Percentiles rank a stretch among this genome's conserved stretches.
Evolutionary conservation across 108 stramenopile species (phyloP).

Genomic region (Mediolabrus comicus): DNA sequence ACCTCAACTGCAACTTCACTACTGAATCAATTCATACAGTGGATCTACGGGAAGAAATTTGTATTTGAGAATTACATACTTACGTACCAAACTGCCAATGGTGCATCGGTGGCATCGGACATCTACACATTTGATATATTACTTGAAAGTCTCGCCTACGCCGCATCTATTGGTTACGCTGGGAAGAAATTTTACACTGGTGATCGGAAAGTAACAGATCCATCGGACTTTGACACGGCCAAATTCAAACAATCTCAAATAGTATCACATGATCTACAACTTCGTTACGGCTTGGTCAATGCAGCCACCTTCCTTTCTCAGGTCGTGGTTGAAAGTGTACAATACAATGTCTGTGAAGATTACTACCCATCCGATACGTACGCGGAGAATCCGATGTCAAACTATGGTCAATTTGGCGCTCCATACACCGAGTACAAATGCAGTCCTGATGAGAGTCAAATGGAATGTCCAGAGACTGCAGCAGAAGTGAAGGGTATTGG

Average conservation of each 20-base stretch:
- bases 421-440: constrained; percentile 8
- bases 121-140: constrained; percentile 11
- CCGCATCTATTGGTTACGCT: neutral
- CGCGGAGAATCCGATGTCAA: constrained; percentile 1
- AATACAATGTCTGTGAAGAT: constrained; percentile 21
- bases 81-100: neutral
- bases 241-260: neutral
- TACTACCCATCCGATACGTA: neutral
- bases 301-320: constrained; percentile 15
- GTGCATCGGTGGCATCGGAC: neutral
- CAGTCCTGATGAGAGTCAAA: constrained; percentile 7
- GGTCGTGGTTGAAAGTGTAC: constrained; percentile 7
- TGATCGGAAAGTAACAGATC: no score
- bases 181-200: constrained; percentile 19
- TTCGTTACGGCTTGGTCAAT: constrained; percentile 8
- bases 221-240: neutral
- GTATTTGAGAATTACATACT: neutral
- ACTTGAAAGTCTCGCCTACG: constrained; percentile 2
- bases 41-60: neutral
- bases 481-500: neutral
- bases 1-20: neutral
- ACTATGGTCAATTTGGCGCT: constrained; percentile 17
- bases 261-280: no score
- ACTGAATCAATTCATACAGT: neutral
- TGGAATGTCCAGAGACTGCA: constrained; percentile 1